These are phyloP conservation scores for Paecilomyces niveus DNA, from an alignment of 2,329 filamentous ascomycete species.

Conservation along the genomic window DNA sequence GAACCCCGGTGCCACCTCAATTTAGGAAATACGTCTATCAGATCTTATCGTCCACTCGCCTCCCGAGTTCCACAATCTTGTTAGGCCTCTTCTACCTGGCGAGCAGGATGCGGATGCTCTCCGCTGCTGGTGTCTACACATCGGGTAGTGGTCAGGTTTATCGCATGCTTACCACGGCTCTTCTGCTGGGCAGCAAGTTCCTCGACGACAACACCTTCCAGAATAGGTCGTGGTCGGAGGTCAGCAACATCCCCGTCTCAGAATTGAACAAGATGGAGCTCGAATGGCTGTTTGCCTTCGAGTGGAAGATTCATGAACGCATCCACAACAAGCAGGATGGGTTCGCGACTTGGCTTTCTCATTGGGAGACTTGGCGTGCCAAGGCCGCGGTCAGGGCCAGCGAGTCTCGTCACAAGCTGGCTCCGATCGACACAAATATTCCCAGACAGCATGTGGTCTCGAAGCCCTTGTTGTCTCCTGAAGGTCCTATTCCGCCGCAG, in stretches of 20 bases:
- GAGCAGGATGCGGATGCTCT: conserved; percentile 71
- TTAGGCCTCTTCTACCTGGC: conserved; percentile 85
- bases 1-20: conserved; percentile 56
- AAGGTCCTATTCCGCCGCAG: conserved; percentile 44
- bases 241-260: conserved; percentile 77
- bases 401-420: conserved; percentile 44
- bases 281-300: conserved; percentile 77
- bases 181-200: conserved; percentile 90
- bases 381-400: conserved; percentile 42
- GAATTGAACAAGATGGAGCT: conserved; percentile 82
- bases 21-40: conserved; percentile 91
- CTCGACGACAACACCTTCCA: conserved; percentile 96
- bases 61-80: conserved; percentile 86
- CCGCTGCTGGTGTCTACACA: conserved; percentile 48
- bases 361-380: conserved; percentile 59
- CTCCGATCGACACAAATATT: conserved; percentile 60
- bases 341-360: conserved; percentile 57
- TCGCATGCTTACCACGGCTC: conserved; percentile 75
- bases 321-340: conserved; percentile 66
- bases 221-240: conserved; percentile 93
- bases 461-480: conserved; percentile 43
- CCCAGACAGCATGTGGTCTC: conserved; percentile 45
- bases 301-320: conserved; percentile 81
- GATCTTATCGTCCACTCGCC: conserved; percentile 80
- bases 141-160: conserved; percentile 65